Evolutionary conservation across 192 early-diverging fungal species (phyloP).

Genomic region (Mortierella hygrophila): DNA sequence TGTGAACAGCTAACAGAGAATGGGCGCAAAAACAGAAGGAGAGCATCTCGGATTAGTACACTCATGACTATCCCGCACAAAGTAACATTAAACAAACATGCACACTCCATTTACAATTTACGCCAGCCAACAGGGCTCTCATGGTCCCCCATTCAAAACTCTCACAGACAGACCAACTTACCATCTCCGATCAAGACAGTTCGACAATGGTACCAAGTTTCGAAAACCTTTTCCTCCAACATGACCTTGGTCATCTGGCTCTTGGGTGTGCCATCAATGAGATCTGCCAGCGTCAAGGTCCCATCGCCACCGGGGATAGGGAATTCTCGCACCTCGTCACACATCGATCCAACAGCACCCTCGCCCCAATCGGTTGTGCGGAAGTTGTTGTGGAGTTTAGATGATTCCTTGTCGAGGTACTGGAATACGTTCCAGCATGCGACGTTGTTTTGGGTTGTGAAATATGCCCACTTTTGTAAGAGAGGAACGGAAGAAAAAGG

Average conservation of each 20-base stretch:
- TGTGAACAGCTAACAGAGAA: neutral
- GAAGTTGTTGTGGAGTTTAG: neutral
- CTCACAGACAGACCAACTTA: neutral
- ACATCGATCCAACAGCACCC: conserved; percentile 1
- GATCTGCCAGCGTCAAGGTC: conserved; percentile 15
- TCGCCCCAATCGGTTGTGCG: conserved; percentile 13
- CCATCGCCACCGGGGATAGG: conserved; percentile 15
- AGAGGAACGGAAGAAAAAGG: neutral
- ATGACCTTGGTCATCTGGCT: conserved; percentile 19
- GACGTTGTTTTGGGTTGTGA: conserved; percentile 4
- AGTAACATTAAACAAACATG: neutral
- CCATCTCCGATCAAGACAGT: conserved; percentile 31
- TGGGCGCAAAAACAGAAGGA: neutral
- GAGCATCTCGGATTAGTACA: neutral
- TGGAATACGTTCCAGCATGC: conserved; percentile 1
- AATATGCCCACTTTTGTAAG: conserved; percentile 7
- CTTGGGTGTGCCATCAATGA: conserved; percentile 29
- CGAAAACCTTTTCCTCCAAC: conserved; percentile 30
- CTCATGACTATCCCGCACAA: neutral
- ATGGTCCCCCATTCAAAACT: neutral
- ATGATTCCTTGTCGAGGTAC: neutral
- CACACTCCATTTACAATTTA: neutral
- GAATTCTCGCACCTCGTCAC: conserved; percentile 3
- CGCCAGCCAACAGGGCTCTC: neutral
- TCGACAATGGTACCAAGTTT: conserved; percentile 23